Evolutionary conservation across 495 filamentous ascomycete genomes (phyloP).

Genomic region (Penicillium egyptiacum): DNA sequence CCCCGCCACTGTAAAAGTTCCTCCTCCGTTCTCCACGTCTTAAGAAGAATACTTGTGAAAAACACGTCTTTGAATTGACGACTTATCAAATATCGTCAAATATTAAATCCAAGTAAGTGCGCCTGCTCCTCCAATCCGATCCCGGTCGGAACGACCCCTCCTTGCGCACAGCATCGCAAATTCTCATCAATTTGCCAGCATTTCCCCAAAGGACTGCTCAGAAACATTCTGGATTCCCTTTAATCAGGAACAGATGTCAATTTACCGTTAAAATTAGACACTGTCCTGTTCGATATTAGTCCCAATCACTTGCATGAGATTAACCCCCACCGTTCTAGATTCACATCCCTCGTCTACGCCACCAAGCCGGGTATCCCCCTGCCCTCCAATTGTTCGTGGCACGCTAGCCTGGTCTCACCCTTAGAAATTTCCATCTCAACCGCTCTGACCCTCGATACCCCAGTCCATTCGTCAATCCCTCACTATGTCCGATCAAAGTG

Average conservation of each 20-base stretch:
- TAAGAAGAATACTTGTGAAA: neutral
- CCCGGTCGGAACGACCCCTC: conserved; percentile 19
- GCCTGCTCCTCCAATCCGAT: neutral
- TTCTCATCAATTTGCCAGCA: conserved; percentile 13
- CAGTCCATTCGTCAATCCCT: neutral
- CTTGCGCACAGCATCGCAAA: conserved; percentile 25
- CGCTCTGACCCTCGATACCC: neutral
- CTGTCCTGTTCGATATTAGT: neutral
- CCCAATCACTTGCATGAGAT: conserved; percentile 20
- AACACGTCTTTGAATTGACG: neutral
- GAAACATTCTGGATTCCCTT: neutral
- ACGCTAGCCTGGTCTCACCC: conserved; percentile 6
- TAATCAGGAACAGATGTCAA: neutral
- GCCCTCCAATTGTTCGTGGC: conserved; percentile 12
- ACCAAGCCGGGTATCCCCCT: conserved; percentile 22
- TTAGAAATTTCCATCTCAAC: neutral
- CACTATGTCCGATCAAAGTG: conserved; percentile 32
- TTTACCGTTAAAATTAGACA: neutral
- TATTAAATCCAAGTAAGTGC: conserved; percentile 4
- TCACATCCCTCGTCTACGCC: conserved; percentile 25
- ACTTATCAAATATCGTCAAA: neutral
- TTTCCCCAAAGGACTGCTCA: neutral
- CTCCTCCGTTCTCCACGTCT: neutral
- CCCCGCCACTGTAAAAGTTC: conserved; percentile 17
- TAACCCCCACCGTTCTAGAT: conserved; percentile 33